These are phyloP conservation scores for Truncatella angustata DNA, from an alignment of 2,329 filamentous ascomycete species.

Conservation along the genomic window DNA sequence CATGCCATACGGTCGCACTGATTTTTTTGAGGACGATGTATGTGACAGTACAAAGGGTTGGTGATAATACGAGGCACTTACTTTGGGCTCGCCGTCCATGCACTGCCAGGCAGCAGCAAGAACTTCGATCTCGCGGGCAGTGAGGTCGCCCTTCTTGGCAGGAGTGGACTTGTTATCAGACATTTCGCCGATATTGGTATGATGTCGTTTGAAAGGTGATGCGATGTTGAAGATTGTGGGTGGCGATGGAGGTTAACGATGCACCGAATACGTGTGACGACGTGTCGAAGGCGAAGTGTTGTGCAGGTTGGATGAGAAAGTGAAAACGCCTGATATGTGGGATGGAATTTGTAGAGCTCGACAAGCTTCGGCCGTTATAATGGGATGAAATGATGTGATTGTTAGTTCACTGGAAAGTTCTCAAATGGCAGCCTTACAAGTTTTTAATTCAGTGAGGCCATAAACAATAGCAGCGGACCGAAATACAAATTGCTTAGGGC, in stretches of 20 bases:
- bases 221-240: not conserved
- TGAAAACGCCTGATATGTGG: not conserved
- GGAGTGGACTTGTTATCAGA: conserved; percentile 5
- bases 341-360: not conserved
- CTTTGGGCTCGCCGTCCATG: conserved; percentile 1
- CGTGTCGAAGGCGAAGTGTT: not conserved
- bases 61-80: conserved; percentile 1
- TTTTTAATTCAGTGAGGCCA: not conserved
- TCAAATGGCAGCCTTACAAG: not conserved
- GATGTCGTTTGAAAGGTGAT: not conserved
- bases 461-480: no score
- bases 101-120: conserved; percentile 1
- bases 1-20: no score
- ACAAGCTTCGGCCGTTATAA: not conserved
- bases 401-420: not conserved
- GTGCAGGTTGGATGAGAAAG: not conserved
- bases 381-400: no score
- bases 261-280: not conserved
- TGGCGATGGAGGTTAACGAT: not conserved
- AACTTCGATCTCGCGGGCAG: conserved; percentile 1
- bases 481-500: no score
- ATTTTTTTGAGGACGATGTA: no score
- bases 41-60: no score
- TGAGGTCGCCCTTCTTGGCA: conserved; percentile 7
- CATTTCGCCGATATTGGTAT: not conserved